Base-by-base conservation (phyloP, 2,329 filamentous ascomycete genomes). In the Celoporthe dispersa region DNA sequence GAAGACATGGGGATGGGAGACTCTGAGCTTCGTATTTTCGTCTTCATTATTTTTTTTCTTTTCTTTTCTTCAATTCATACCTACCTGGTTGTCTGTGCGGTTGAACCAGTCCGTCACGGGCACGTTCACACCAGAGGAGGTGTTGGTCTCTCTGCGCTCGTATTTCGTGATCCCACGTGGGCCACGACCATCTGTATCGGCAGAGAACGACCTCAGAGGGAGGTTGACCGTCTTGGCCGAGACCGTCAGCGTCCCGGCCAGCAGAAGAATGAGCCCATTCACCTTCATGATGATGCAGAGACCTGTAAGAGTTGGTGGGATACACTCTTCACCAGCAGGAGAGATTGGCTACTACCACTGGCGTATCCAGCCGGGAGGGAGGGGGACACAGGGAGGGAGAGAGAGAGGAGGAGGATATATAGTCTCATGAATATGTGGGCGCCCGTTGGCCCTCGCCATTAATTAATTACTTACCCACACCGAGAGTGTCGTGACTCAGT, bases 41-140 rank as follows among this genome's bases (percentile, higher is more conserved):
- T 8, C 7, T n/a, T 22, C 39, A 16, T 7, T 44, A 22, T 44
- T 7, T 44, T 44, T 22, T 44, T 44, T 11, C 9, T n/a, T 48
- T 9, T n/a, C 4, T 48, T n/a, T 9, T 11, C 8, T 9, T 3
- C 8, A 48, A 48, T 39, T 4, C 8, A 25, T 22, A 14, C 67
- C 31, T 48, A 63, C 70, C 44, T 71, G 70, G 59, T 68, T 68
- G 61, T 71, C 70, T 16, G 70, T 66, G 2, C 70, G 11, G 35
- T 67, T 70, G 61, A 71, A 67, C 70, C 70, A 71, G 37, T 71
- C 70, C 4, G 68, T 71, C 7, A 71, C 61, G 16, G 70, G 68
- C 3, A 70, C 61, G n/a, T 71, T 35, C 22, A 70, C 61, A 4
- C 44, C 64, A 31, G 61, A 51, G 3, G 12, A 41, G 39, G 37